Conservation (phyloP, 2,329 filamentous ascomycete species). For the Fusarium sp. region DNA sequence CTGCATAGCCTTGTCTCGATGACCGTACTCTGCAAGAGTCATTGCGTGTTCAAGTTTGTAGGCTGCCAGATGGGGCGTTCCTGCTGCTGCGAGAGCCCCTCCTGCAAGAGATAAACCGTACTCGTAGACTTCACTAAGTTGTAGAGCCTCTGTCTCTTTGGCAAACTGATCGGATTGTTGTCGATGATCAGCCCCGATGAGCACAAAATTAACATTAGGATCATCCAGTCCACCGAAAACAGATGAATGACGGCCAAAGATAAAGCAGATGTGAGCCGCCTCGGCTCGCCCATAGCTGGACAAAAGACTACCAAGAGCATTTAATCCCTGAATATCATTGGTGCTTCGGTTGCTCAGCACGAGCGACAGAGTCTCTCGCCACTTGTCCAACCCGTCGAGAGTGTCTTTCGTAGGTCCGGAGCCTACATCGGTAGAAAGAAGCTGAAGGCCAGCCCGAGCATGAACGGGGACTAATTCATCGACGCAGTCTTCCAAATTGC, state of each 20-base stretch:
- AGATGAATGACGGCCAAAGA: conserved; percentile 81
- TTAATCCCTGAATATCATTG: conserved; percentile 81
- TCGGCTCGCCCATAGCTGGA: conserved; percentile 88
- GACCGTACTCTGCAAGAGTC: conserved; percentile 85
- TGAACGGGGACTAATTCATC: conserved; percentile 96
- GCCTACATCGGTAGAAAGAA: conserved; percentile 81
- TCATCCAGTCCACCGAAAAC: conserved; percentile 89
- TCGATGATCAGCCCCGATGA: conserved; percentile 87
- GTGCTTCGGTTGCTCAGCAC: conserved; percentile 89
- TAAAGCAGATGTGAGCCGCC: conserved; percentile 92
- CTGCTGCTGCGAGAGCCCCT: conserved; percentile 63
- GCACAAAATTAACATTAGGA: conserved; percentile 79
- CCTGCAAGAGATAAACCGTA: conserved; percentile 83
- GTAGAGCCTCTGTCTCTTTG: conserved; percentile 85
- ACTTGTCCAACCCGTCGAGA: conserved; percentile 88
- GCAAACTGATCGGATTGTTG: conserved; percentile 78
- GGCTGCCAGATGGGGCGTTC: conserved; percentile 84
- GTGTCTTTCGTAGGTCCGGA: conserved; percentile 76
- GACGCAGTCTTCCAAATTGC: conserved; percentile 93
- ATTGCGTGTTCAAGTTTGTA: conserved; percentile 94
- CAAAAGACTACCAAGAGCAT: conserved; percentile 84
- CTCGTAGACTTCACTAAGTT: conserved; percentile 97
- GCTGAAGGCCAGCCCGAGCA: conserved; percentile 89
- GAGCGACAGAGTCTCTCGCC: conserved; percentile 89
- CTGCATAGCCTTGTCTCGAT: conserved; percentile 83